Percentiles rank a stretch among this genome's conserved stretches.
These are phyloP conservation scores for Saturnispora besseyi DNA, from an alignment of 805 yeast genomes.

Conservation along the genomic window DNA sequence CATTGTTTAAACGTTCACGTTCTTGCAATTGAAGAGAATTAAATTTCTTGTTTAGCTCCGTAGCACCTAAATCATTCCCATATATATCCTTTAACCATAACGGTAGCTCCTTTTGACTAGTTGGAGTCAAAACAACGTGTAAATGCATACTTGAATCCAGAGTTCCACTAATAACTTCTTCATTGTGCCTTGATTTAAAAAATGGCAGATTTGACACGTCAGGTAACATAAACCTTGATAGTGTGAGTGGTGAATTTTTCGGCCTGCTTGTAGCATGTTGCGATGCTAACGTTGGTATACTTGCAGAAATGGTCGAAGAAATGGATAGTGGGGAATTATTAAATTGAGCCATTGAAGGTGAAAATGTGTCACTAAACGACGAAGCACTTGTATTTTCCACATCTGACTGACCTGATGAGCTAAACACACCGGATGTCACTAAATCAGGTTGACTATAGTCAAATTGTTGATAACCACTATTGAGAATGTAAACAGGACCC, in stretches of 20 bases:
- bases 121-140: slow-evolving; percentile 16
- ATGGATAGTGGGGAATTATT: slow-evolving; percentile 15
- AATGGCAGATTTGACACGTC: slow-evolving; percentile 32
- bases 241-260: slow-evolving; percentile 11
- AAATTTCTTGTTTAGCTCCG: slow-evolving; percentile 43
- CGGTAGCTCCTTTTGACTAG: slow-evolving; percentile 33
- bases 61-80: slow-evolving; percentile 30
- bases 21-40: slow-evolving; percentile 61
- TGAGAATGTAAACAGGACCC: slow-evolving; percentile 35
- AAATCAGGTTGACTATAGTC: slow-evolving; percentile 7
- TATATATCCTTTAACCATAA: slow-evolving; percentile 41
- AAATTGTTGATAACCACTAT: slow-evolving; percentile 35
- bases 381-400: slow-evolving; percentile 3
- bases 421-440: background rate
- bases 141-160: slow-evolving; percentile 24
- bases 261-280: background rate
- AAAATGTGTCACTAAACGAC: slow-evolving; percentile 8
- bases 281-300: slow-evolving; percentile 26
- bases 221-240: slow-evolving; percentile 50
- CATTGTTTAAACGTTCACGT: slow-evolving; percentile 50
- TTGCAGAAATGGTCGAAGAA: slow-evolving; percentile 13
- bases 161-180: slow-evolving; percentile 32
- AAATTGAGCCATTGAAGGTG: slow-evolving; percentile 16
- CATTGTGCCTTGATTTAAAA: slow-evolving; percentile 44
- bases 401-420: background rate